Evolutionary conservation across 208 protist species (phyloP).

Genomic region (Leishmania arabica): DNA sequence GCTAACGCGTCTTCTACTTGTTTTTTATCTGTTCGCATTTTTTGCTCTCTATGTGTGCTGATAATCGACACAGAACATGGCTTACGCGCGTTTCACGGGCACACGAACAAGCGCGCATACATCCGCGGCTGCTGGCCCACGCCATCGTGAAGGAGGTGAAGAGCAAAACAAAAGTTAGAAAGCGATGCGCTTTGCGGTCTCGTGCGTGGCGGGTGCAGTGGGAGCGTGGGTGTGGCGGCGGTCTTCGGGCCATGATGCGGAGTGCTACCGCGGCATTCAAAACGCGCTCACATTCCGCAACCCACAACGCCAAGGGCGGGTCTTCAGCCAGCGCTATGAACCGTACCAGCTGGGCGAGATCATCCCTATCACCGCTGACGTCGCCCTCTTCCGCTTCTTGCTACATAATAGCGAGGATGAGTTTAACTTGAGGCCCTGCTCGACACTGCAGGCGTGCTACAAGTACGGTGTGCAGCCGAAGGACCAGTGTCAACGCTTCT

Average conservation of each 20-base stretch:
- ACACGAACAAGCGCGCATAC: not conserved
- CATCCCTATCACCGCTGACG: constrained; percentile 87
- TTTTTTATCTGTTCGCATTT: not conserved
- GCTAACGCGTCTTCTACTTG: not conserved
- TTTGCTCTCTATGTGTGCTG: not conserved
- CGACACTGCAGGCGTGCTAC: constrained; percentile 88
- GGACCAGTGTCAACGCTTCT: constrained; percentile 89
- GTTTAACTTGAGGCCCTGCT: constrained; percentile 88
- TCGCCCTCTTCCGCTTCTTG: constrained; percentile 88
- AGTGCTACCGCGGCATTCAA: constrained; percentile 81
- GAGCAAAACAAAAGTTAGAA: not conserved
- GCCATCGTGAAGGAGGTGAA: not conserved
- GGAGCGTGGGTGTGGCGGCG: constrained; percentile 34
- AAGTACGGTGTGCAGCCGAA: constrained; percentile 86
- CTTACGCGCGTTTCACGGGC: not conserved
- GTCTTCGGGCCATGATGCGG: constrained; percentile 8
- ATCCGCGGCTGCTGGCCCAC: not conserved
- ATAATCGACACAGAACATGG: not conserved
- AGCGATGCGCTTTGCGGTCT: constrained; percentile 51
- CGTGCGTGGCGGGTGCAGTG: constrained; percentile 33
- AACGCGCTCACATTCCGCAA: constrained; percentile 74
- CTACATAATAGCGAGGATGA: constrained; percentile 69
- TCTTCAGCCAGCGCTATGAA: constrained; percentile 86
- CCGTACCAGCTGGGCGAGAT: constrained; percentile 83
- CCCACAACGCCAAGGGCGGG: constrained; percentile 43